Percentiles rank a stretch among this genome's conserved stretches.
These are phyloP conservation scores for Lagenidium sp. DNA, from an alignment of 352 stramenopile genomes.

Conservation along the genomic window DNA sequence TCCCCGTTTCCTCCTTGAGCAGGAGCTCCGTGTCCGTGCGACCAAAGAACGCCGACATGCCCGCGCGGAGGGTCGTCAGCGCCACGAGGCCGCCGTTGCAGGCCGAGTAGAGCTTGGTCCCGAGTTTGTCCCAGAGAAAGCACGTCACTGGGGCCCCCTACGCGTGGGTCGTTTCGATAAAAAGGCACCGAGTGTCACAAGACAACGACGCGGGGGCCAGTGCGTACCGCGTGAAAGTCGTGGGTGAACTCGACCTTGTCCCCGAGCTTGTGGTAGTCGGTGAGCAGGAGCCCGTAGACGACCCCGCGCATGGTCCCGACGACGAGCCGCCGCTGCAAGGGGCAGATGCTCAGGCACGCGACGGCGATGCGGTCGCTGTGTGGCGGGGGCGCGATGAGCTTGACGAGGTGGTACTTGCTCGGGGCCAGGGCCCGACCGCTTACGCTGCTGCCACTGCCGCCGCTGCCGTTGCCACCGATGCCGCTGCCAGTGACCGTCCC, in stretches of 20 bases:
- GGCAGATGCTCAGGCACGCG: constrained; percentile 73
- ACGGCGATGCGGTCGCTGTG: constrained; percentile 57
- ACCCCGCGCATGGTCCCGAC: constrained; percentile 71
- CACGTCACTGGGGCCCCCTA: constrained; percentile 71
- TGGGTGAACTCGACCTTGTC: constrained; percentile 86
- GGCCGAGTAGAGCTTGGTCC: constrained; percentile 67
- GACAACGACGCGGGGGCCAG: not conserved
- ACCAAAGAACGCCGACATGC: constrained; percentile 79
- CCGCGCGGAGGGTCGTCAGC: constrained; percentile 65
- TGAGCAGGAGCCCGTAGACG: constrained; percentile 73
- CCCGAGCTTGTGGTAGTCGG: constrained; percentile 82
- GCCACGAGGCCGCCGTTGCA: constrained; percentile 73
- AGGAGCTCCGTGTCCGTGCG: constrained; percentile 74
- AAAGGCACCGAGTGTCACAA: no score
- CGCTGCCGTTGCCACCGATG: no score
- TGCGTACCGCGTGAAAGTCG: constrained; percentile 59
- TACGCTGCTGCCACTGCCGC: no score
- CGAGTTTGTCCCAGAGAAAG: constrained; percentile 71
- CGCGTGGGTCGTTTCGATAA: no score
- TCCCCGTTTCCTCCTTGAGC: constrained; percentile 79
- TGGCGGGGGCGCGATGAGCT: constrained; percentile 71
- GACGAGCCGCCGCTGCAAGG: constrained; percentile 68
- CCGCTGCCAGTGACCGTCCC: constrained; percentile 19
- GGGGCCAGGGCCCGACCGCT: no score
- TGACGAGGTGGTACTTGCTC: constrained; percentile 79